Conservation (phyloP, 2,329 filamentous ascomycete species). For the Monosporascus ibericus region DNA sequence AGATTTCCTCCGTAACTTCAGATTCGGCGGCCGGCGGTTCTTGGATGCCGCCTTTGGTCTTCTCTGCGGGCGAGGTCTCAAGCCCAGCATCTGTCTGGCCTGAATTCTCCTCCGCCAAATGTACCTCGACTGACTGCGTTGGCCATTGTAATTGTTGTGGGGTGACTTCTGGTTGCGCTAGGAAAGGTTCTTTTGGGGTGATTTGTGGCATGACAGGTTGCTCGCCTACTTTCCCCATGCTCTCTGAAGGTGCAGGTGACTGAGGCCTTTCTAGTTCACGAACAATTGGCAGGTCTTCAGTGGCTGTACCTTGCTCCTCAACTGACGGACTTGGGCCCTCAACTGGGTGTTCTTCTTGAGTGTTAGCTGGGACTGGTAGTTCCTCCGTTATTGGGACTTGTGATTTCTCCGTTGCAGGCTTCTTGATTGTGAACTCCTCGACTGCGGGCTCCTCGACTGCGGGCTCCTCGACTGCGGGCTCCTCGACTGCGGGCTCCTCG, state of each 20-base stretch:
- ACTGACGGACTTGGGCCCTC: background rate
- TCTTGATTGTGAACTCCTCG: background rate
- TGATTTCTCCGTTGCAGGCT: background rate
- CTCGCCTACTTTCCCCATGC: conserved; percentile 1
- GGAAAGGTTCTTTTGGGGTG: background rate
- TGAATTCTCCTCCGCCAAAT: background rate
- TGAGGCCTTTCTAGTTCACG: conserved; percentile 1
- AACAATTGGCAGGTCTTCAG: background rate
- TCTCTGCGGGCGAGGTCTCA: conserved; percentile 4
- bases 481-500: background rate
- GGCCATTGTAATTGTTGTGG: background rate
- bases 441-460: background rate
- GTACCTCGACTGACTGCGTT: background rate
- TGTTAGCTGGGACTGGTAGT: background rate
- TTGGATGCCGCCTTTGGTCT: conserved; percentile 4
- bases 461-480: background rate
- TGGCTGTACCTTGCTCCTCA: conserved; percentile 1
- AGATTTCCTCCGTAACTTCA: background rate
- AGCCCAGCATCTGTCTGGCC: background rate
- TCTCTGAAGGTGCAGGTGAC: conserved; percentile 4
- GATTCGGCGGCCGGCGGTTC: conserved; percentile 4
- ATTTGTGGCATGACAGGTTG: background rate
- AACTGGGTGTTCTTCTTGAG: background rate
- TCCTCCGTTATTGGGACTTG: background rate
- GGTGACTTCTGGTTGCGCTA: background rate